These are phyloP conservation scores for Suillus hirtellus DNA, from an alignment of 768 basidiomycete genomes.

Conservation along the genomic window DNA sequence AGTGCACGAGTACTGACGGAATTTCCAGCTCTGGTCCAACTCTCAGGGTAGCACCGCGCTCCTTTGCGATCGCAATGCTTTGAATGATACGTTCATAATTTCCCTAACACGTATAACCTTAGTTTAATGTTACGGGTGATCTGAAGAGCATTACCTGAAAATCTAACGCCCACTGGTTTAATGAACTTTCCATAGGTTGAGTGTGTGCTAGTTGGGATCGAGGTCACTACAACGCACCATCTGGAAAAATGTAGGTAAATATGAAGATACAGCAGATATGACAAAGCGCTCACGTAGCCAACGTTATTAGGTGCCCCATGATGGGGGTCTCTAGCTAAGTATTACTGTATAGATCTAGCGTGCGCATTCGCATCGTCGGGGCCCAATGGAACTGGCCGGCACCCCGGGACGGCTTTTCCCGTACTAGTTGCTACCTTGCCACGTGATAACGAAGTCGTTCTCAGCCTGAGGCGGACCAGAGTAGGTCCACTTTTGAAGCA, in stretches of 20 bases:
- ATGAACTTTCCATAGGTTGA: constrained; percentile 55
- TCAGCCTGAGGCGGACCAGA: not conserved
- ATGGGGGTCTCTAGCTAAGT: not conserved
- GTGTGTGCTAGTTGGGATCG: not conserved
- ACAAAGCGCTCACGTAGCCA: constrained; percentile 70
- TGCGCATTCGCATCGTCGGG: not conserved
- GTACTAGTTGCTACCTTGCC: not conserved
- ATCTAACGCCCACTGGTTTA: constrained; percentile 98
- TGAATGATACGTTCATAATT: constrained; percentile 89
- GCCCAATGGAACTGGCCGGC: not conserved
- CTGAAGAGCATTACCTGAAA: constrained; percentile 62
- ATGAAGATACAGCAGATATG: not conserved
- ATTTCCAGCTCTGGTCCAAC: constrained; percentile 98
- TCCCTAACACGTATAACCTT: constrained; percentile 51
- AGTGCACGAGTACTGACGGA: constrained; percentile 52
- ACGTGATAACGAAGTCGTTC: not conserved
- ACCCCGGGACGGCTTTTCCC: not conserved
- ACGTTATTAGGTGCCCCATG: constrained; percentile 86
- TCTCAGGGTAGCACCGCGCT: constrained; percentile 82
- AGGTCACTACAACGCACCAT: constrained; percentile 22
- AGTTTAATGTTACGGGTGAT: not conserved
- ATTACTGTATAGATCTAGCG: no score
- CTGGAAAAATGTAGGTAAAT: constrained; percentile 17
- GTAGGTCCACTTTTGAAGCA: not conserved
- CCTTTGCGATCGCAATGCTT: constrained; percentile 87